Conservation (phyloP, 495 filamentous ascomycete genomes). For the Daldinia caldariorum region DNA sequence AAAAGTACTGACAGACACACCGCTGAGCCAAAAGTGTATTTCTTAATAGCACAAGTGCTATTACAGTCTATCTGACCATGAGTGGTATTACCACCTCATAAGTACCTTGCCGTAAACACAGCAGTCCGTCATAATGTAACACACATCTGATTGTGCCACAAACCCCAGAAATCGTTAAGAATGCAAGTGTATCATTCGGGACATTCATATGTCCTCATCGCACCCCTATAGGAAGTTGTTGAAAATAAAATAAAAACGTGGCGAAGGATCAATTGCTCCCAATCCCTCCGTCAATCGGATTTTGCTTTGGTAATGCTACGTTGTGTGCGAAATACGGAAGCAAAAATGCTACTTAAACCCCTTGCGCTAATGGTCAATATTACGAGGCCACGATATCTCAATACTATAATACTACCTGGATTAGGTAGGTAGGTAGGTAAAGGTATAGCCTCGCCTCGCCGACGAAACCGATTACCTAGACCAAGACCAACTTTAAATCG, state of each 20-base stretch:
- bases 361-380: not conserved
- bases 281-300: not conserved
- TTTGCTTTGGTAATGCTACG: not conserved
- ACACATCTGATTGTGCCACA: not conserved
- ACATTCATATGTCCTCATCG: not conserved
- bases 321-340: not conserved
- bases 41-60: too few relatives aligned
- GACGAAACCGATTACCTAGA: not conserved
- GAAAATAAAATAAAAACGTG: not conserved
- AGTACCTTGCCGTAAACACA: not conserved
- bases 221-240: not conserved
- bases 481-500: not conserved
- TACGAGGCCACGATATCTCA: not conserved
- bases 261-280: not conserved
- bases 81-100: too few relatives aligned
- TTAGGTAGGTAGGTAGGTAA: not conserved
- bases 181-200: not conserved
- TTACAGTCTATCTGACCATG: too few relatives aligned
- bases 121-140: not conserved
- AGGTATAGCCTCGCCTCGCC: not conserved
- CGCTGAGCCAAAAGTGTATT: too few relatives aligned
- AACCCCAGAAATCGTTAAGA: not conserved
- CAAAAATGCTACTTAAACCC: not conserved
- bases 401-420: too few relatives aligned
- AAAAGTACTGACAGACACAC: not conserved